These are phyloP conservation scores for Beauveria australis DNA, from an alignment of 2,329 filamentous ascomycete genomes.

Conservation along the genomic window DNA sequence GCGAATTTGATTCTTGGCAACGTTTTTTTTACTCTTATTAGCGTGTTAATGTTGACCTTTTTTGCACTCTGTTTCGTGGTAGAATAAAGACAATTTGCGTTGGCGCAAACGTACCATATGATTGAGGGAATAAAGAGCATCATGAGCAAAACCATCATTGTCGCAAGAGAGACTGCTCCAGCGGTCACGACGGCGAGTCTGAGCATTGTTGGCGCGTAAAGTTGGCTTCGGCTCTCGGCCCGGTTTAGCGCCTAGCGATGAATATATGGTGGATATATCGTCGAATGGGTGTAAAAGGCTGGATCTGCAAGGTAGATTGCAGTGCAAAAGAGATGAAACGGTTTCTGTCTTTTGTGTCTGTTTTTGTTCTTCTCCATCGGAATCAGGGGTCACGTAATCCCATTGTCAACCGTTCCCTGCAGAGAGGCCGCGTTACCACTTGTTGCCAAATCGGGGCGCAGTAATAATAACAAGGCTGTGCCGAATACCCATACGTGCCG, in stretches of 20 bases:
- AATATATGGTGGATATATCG: background rate
- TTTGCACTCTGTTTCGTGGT: background rate
- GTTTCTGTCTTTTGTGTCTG: background rate
- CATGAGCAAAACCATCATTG: slow-evolving; percentile 2
- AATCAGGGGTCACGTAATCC: too few species aligned
- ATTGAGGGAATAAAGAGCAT: background rate
- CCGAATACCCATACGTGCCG: too few species aligned
- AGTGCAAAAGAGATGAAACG: background rate
- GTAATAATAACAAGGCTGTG: too few species aligned
- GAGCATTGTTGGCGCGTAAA: background rate
- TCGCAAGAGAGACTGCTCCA: background rate
- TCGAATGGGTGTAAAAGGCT: background rate
- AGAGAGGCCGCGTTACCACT: too few species aligned
- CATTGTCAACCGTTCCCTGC: too few species aligned
- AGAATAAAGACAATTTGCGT: background rate
- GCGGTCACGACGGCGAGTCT: slow-evolving; percentile 3
- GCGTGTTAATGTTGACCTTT: background rate
- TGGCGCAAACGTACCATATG: background rate
- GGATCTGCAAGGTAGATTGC: background rate
- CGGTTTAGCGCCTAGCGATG: background rate
- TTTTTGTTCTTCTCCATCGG: too few species aligned
- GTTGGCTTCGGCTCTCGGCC: background rate
- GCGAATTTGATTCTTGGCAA: background rate
- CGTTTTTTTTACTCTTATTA: background rate
- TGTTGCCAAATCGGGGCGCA: too few species aligned